Percentiles rank a stretch among this genome's conserved stretches.
phyloP scores from a whole-genome alignment of 495 filamentous ascomycete species.

The Oidiodendron maius region DNA sequence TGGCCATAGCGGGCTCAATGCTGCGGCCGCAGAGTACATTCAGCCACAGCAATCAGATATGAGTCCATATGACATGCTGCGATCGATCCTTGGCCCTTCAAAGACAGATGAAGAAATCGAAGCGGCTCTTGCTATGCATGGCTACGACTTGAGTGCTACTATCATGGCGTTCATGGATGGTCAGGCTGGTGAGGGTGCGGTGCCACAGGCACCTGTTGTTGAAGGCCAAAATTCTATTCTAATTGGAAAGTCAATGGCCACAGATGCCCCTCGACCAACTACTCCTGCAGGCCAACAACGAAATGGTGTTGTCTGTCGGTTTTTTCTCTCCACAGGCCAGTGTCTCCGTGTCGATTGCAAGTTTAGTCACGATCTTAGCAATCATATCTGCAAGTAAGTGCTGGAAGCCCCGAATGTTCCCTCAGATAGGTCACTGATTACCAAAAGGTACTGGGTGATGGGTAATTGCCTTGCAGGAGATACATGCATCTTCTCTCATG shows the following conservation, averaged over 20 bases:
- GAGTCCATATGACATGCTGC: slow-evolving; percentile 97
- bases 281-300: slow-evolving; percentile 67
- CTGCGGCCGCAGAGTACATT: slow-evolving; percentile 73
- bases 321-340: slow-evolving; percentile 85
- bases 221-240: slow-evolving; percentile 53
- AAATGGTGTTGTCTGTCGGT: slow-evolving; percentile 89
- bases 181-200: slow-evolving; percentile 36
- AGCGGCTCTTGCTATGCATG: slow-evolving; percentile 75
- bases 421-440: slow-evolving; percentile 23
- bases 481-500: slow-evolving; percentile 96
- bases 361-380: slow-evolving; percentile 94
- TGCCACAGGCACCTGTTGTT: slow-evolving; percentile 32
- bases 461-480: slow-evolving; percentile 94
- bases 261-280: slow-evolving; percentile 57
- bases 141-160: slow-evolving; percentile 88
- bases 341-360: slow-evolving; percentile 93
- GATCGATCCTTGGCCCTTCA: slow-evolving; percentile 86
- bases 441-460: slow-evolving; percentile 85
- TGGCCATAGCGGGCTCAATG: slow-evolving; percentile 56
- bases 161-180: slow-evolving; percentile 77
- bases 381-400: slow-evolving; percentile 96
- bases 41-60: slow-evolving; percentile 72
- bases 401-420: slow-evolving; percentile 1
- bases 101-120: slow-evolving; percentile 93
- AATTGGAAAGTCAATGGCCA: slow-evolving; percentile 86